Evolutionary conservation across 768 basidiomycete species (phyloP), one percentile per base, ranked within the genome.

Genomic region (Hericium erinaceus): DNA sequence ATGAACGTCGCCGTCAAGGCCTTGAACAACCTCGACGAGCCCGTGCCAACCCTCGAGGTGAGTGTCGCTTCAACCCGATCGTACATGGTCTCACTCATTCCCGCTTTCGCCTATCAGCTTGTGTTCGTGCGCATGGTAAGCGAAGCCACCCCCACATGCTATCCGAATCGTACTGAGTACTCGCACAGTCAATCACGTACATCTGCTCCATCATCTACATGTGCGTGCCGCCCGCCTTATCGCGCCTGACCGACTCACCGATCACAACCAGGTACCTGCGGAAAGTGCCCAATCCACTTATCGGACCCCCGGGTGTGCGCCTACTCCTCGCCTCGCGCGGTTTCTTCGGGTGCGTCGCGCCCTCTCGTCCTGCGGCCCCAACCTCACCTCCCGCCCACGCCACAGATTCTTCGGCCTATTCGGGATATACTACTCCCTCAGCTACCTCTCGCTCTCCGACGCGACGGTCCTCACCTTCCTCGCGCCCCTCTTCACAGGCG

Each of bases 381-480:
- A 18, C 1, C 4, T 20, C 4, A 48, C n/a, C 10, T 24, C 7
- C 33, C 33, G 33, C 5, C 33, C 46, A 33, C 52, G 20, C 5
- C 56, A 1, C 55, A 89, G 86, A 2, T 95, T 91, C 67, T 78
- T 89, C 54, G 85, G 84, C 4, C 69, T 91, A 6, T 82, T 81
- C 57, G 82, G 84, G 15, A 72, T 80, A n/a, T 88, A 87, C 67
- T 86, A 81, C 64, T 82, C 87, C 1, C 71, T 92, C 11, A 77
- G 83, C 68, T 89, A 85, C 68, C 77, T 93, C 3, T 86, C 87
- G 0, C 74, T 94, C 0, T 85, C 87, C 1, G 92, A 94, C 66
- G 81, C 88, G 0, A 85, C 83, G 0, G 86, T 88, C 4, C 72
- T 95, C 50, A 83, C 83, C 0, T 94, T 92, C 72, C 73, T 94